Percentiles rank a stretch among this genome's conserved stretches.
Evolutionary conservation across 306 rosid genomes (phyloP).

Genomic region (Quercus parvula): DNA sequence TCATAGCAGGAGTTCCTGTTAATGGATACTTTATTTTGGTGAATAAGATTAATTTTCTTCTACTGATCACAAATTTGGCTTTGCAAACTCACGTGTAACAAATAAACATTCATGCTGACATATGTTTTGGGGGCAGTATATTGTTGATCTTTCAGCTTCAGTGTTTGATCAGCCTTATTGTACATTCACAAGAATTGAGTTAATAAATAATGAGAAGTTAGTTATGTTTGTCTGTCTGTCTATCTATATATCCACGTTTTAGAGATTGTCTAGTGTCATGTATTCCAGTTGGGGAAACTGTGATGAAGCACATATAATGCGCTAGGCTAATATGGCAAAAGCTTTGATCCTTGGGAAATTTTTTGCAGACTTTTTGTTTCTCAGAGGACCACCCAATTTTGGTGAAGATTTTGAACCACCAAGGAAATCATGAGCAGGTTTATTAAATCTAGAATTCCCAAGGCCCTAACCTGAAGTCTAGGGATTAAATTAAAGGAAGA

Average conservation of each 20-base stretch:
- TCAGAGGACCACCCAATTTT: background rate
- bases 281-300: background rate
- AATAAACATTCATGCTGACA: background rate
- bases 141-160: background rate
- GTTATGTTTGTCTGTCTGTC: background rate
- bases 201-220: background rate
- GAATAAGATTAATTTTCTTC: background rate
- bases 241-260: background rate
- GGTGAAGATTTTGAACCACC: background rate
- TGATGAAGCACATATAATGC: background rate
- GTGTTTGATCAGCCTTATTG: background rate
- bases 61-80: background rate
- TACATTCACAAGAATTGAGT: background rate
- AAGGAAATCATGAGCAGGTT: background rate
- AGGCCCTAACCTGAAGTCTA: too few species aligned
- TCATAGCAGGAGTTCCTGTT: background rate
- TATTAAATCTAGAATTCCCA: too few species aligned
- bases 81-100: background rate
- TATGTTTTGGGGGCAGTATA: background rate
- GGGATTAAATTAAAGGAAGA: background rate
- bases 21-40: background rate
- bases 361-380: background rate
- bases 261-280: background rate
- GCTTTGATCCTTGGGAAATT: too few species aligned
- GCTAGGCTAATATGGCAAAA: background rate